Percentiles rank a stretch among this genome's conserved stretches.
Evolutionary conservation across 1,284 basidiomycete genomes (phyloP).

Genomic region (Thelephora terrestris): DNA sequence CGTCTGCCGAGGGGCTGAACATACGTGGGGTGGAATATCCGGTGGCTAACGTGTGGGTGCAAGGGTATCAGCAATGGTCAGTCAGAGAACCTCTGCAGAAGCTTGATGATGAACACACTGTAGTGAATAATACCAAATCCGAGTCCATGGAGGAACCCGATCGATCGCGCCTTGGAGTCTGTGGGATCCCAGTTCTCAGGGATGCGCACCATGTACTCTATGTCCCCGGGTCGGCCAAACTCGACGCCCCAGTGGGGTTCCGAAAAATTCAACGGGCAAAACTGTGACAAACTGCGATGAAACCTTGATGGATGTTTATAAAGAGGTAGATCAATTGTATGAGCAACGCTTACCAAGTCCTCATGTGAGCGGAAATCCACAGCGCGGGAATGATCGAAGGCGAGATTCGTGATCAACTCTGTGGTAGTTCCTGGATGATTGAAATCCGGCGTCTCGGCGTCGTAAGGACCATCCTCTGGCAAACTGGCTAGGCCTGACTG

Average conservation of each 20-base stretch:
- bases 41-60: constrained; percentile 80
- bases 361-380: constrained; percentile 66
- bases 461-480: constrained; percentile 34
- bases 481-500: constrained; percentile 53
- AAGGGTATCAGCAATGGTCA: constrained; percentile 73
- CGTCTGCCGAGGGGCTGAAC: constrained; percentile 58
- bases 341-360: constrained; percentile 38
- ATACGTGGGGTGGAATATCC: constrained; percentile 68
- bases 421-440: constrained; percentile 51
- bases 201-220: constrained; percentile 72
- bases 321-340: neutral
- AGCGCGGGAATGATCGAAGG: constrained; percentile 58
- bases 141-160: constrained; percentile 82
- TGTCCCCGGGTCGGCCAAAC: constrained; percentile 40
- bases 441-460: constrained; percentile 45
- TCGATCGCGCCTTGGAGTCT: constrained; percentile 45
- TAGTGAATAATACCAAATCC: constrained; percentile 75
- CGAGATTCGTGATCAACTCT: constrained; percentile 46
- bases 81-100: constrained; percentile 46
- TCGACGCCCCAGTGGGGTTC: constrained; percentile 36
- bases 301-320: constrained; percentile 44
- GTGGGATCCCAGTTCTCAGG: constrained; percentile 53
- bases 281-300: constrained; percentile 48
- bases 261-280: constrained; percentile 35
- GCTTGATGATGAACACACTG: constrained; percentile 35